Conservation (phyloP, 2,329 filamentous ascomycete genomes). For the Aspergillus novofumigatus region DNA sequence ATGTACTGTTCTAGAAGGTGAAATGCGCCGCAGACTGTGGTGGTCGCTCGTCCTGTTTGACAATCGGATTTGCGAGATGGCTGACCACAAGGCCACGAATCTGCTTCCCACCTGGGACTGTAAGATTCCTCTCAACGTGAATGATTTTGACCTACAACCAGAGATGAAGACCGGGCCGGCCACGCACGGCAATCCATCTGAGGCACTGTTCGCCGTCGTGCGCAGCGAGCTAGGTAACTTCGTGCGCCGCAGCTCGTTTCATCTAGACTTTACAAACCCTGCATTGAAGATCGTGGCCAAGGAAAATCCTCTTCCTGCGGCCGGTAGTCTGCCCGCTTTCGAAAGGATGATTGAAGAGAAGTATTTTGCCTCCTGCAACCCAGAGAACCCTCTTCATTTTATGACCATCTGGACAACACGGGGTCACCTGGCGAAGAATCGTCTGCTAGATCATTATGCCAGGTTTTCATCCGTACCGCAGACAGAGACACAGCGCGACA, state of each 20-base stretch:
- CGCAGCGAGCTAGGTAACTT: constrained; percentile 40
- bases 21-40: constrained; percentile 34
- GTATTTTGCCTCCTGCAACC: constrained; percentile 43
- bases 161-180: constrained; percentile 42
- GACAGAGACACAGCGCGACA: constrained; percentile 28
- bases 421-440: constrained; percentile 45
- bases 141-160: constrained; percentile 39
- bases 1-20: constrained; percentile 44
- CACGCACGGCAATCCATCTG: constrained; percentile 42
- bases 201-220: constrained; percentile 42
- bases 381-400: constrained; percentile 43
- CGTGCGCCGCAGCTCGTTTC: constrained; percentile 35
- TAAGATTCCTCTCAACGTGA: constrained; percentile 40
- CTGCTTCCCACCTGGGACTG: constrained; percentile 13
- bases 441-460: constrained; percentile 49
- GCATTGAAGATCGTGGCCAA: constrained; percentile 19
- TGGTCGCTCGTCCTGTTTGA: constrained; percentile 27
- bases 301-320: neutral
- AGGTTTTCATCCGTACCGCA: constrained; percentile 16
- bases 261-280: constrained; percentile 48
- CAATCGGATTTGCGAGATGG: constrained; percentile 3
- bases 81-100: neutral
- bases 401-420: constrained; percentile 47
- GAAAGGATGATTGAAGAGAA: constrained; percentile 43
- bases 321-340: constrained; percentile 17